These are phyloP conservation scores for Collybia sordida DNA, from an alignment of 768 basidiomycete genomes.

Conservation along the genomic window DNA sequence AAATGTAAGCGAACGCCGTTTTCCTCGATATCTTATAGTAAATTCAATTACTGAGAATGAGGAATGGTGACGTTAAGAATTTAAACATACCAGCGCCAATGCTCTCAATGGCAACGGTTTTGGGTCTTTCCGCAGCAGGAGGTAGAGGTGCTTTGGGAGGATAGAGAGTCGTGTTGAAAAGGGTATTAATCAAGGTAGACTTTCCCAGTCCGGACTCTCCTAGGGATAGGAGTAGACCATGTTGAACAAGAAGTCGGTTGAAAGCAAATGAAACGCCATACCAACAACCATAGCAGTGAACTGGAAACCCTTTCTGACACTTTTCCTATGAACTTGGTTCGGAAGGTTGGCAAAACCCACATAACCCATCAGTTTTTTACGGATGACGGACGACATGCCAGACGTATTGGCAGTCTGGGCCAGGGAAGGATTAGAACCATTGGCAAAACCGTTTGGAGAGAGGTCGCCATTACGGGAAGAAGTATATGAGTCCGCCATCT, in stretches of 20 bases:
- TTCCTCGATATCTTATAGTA: slow-evolving; percentile 90
- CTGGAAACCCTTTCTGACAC: slow-evolving; percentile 97
- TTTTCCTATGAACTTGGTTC: slow-evolving; percentile 99
- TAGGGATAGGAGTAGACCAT: slow-evolving; percentile 25
- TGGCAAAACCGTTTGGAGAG: slow-evolving; percentile 56
- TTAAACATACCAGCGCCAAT: slow-evolving; percentile 86
- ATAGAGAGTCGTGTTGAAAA: slow-evolving; percentile 97
- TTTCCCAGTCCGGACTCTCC: slow-evolving; percentile 99
- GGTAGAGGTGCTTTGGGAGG: slow-evolving; percentile 82
- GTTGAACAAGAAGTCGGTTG: slow-evolving; percentile 20
- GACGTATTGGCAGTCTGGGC: slow-evolving; percentile 33
- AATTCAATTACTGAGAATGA: slow-evolving; percentile 21
- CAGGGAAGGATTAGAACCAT: slow-evolving; percentile 66
- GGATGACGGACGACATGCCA: slow-evolving; percentile 50
- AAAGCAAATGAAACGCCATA: slow-evolving; percentile 29
- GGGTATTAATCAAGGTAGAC: slow-evolving; percentile 97
- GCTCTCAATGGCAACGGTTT: slow-evolving; percentile 97
- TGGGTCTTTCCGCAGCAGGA: slow-evolving; percentile 83
- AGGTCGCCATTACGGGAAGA: slow-evolving; percentile 68
- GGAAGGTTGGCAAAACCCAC: slow-evolving; percentile 98
- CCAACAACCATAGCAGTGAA: slow-evolving; percentile 99
- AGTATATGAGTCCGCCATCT: slow-evolving; percentile 78
- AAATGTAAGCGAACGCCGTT: slow-evolving; percentile 94
- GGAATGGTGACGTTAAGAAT: slow-evolving; percentile 13
- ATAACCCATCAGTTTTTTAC: slow-evolving; percentile 94